Conservation (phyloP, 2,329 filamentous ascomycete genomes). For the Pseudonectria buxi region DNA sequence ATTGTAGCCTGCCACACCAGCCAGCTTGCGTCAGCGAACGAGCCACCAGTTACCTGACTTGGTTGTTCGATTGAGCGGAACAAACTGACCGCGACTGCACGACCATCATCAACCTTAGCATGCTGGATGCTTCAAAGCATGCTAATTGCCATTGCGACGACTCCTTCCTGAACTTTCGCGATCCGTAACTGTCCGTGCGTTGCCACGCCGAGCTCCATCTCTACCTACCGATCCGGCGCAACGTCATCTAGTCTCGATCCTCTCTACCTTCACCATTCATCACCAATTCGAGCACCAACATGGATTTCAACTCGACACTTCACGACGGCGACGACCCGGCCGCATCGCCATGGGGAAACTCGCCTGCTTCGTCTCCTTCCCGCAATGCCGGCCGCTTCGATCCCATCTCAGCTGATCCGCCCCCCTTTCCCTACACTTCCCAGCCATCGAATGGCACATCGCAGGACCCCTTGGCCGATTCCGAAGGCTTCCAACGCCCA, state of each 20-base stretch:
- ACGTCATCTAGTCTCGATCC: conserved; percentile 16
- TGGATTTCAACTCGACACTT: conserved; percentile 55
- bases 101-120: conserved; percentile 1
- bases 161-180: conserved; percentile 3
- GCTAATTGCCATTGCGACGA: conserved; percentile 2
- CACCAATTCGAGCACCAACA: conserved; percentile 22
- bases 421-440: conserved; percentile 39
- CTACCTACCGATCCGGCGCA: conserved; percentile 15
- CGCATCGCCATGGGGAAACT: conserved; percentile 50
- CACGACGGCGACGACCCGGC: conserved; percentile 47
- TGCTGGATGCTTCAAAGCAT: conserved; percentile 3
- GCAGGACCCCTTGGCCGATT: conserved; percentile 28
- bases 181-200: conserved; percentile 5
- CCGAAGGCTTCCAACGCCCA: conserved; percentile 38
- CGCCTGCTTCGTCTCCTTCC: conserved; percentile 44
- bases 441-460: conserved; percentile 38
- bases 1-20: conserved; percentile 15
- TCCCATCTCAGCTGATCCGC: conserved; percentile 32
- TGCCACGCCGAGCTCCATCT: conserved; percentile 9
- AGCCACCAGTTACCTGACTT: conserved; percentile 4
- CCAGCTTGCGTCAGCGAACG: conserved; percentile 23
- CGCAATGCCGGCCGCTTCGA: conserved; percentile 39
- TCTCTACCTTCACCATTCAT: conserved; percentile 2
- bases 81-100: conserved; percentile 1
- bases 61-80: conserved; percentile 3